Conservation (phyloP, 495 filamentous ascomycete species). For the Penicillium steckii region DNA sequence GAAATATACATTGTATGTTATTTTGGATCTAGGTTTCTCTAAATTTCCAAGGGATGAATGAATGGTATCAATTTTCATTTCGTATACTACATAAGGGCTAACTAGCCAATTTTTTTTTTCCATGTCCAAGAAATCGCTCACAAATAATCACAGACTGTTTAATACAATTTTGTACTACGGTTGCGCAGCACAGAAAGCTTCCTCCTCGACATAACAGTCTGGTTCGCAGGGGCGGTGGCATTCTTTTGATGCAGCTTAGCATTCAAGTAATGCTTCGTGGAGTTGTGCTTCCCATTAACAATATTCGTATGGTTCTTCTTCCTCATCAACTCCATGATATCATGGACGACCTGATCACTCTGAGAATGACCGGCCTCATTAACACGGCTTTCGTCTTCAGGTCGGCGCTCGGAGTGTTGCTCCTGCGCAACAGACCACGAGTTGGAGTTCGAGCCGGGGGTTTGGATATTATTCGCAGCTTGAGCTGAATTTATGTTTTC, state of each 20-base stretch:
- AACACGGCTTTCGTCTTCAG: conserved; percentile 21
- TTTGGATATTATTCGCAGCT: conserved; percentile 17
- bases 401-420: conserved; percentile 12
- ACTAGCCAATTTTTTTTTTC: background rate
- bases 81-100: conserved; percentile 6
- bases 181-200: conserved; percentile 25
- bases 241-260: conserved; percentile 10
- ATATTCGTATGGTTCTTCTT: conserved; percentile 14
- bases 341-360: conserved; percentile 19
- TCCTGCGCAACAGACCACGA: conserved; percentile 20
- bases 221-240: conserved; percentile 18
- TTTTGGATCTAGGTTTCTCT: background rate
- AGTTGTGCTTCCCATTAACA: conserved; percentile 20
- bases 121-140: conserved; percentile 1
- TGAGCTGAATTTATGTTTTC: conserved; percentile 10
- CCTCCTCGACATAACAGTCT: conserved; percentile 16
- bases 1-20: background rate
- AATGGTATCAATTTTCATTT: conserved; percentile 8
- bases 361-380: conserved; percentile 23
- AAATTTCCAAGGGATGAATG: background rate
- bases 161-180: conserved; percentile 14
- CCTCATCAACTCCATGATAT: conserved; percentile 21
- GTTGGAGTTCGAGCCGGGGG: conserved; percentile 22
- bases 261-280: conserved; percentile 8
- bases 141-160: conserved; percentile 1